These are phyloP conservation scores for Darksidea phi DNA, from an alignment of 495 filamentous ascomycete species.

Conservation along the genomic window DNA sequence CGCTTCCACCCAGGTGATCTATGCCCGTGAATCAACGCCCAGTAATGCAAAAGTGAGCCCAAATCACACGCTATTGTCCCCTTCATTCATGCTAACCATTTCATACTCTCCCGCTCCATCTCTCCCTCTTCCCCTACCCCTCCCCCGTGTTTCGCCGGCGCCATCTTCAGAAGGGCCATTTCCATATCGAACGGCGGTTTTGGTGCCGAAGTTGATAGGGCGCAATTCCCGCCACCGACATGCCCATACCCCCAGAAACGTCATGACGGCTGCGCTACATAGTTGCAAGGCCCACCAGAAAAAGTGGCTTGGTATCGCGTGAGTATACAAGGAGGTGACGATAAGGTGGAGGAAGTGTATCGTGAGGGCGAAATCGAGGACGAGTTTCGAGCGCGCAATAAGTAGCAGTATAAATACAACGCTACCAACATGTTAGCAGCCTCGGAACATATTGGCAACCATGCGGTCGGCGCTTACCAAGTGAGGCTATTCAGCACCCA, in stretches of 20 bases:
- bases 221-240: constrained; percentile 86
- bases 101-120: constrained; percentile 74
- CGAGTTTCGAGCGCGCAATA: constrained; percentile 82
- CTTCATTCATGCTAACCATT: constrained; percentile 67
- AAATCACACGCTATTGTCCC: constrained; percentile 37
- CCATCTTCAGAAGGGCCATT: constrained; percentile 48
- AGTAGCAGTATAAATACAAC: constrained; percentile 76
- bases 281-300: constrained; percentile 88
- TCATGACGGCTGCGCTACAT: constrained; percentile 67
- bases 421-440: constrained; percentile 44
- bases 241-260: constrained; percentile 75
- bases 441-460: neutral
- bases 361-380: constrained; percentile 90
- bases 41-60: constrained; percentile 27
- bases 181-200: constrained; percentile 39
- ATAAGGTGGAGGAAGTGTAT: constrained; percentile 85
- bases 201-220: constrained; percentile 83
- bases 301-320: constrained; percentile 65
- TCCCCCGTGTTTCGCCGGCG: constrained; percentile 52
- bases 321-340: constrained; percentile 71
- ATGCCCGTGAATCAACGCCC: constrained; percentile 19
- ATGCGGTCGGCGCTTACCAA: constrained; percentile 57
- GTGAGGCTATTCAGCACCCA: constrained; percentile 78
- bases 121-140: constrained; percentile 54
- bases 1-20: neutral